phyloP scores from a whole-genome alignment of 805 yeast species.

The Yarrowia deformans region DNA sequence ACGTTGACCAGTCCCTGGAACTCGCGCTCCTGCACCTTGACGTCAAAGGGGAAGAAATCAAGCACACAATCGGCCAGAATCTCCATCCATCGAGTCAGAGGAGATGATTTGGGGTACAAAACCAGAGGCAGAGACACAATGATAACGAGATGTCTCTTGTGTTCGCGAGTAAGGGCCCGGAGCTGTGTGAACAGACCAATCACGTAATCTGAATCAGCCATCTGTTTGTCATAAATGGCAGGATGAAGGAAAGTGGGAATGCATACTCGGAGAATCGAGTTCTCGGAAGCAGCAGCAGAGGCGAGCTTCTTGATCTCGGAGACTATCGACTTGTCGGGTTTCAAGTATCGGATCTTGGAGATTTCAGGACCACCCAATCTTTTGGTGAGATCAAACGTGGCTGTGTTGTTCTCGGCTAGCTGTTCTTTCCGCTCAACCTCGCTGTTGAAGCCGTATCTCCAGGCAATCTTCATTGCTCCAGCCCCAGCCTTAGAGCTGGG shows the following conservation, averaged over 20 bases:
- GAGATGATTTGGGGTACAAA: conserved; percentile 63
- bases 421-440: conserved; percentile 43
- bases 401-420: conserved; percentile 40
- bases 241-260: conserved; percentile 86
- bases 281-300: conserved; percentile 35
- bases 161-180: conserved; percentile 59
- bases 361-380: conserved; percentile 52
- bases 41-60: conserved; percentile 81
- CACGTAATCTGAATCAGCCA: conserved; percentile 57
- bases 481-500: conserved; percentile 43
- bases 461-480: conserved; percentile 80
- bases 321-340: conserved; percentile 44
- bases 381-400: conserved; percentile 80
- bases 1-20: conserved; percentile 83
- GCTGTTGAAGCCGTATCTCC: conserved; percentile 77
- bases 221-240: conserved; percentile 64
- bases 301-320: conserved; percentile 57
- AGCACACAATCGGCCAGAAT: conserved; percentile 69
- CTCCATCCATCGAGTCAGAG: conserved; percentile 63
- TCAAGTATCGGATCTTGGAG: conserved; percentile 6
- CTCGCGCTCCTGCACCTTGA: conserved; percentile 54
- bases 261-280: conserved; percentile 66
- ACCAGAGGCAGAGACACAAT: conserved; percentile 68
- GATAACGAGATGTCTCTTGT: conserved; percentile 57
- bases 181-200: conserved; percentile 69